Evolutionary conservation across 495 filamentous ascomycete genomes (phyloP).

Genomic region (Penicillium lagena): DNA sequence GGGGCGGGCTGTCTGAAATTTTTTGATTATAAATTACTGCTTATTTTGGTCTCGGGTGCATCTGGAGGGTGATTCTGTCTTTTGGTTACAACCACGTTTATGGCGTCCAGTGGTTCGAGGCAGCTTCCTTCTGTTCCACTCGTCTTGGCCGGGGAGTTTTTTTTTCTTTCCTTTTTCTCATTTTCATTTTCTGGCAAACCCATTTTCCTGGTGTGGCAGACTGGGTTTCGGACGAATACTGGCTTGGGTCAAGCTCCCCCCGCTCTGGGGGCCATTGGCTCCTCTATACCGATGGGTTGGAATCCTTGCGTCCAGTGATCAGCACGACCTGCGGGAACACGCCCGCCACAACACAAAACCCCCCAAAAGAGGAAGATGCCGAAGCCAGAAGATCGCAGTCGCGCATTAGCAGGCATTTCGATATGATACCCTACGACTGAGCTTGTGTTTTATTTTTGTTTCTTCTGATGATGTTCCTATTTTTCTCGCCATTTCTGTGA

Average conservation of each 20-base stretch:
- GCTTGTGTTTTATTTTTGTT: slow-evolving; percentile 18
- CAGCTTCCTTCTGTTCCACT: background rate
- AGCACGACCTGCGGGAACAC: background rate
- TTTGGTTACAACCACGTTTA: slow-evolving; percentile 20
- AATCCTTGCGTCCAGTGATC: too few species aligned
- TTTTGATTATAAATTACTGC: slow-evolving; percentile 13
- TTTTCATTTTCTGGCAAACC: background rate
- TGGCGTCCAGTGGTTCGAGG: slow-evolving; percentile 14
- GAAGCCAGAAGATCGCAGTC: slow-evolving; percentile 36
- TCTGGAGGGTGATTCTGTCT: slow-evolving; percentile 24
- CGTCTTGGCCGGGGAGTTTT: background rate
- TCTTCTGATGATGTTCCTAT: background rate
- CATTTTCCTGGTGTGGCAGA: background rate
- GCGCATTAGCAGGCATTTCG: slow-evolving; percentile 44
- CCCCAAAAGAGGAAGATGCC: slow-evolving; percentile 6
- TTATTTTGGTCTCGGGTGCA: slow-evolving; percentile 24
- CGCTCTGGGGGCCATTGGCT: too few species aligned
- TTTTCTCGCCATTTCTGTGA: slow-evolving; percentile 21
- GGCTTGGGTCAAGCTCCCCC: too few species aligned
- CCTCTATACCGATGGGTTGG: too few species aligned
- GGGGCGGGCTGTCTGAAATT: background rate
- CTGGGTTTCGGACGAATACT: too few species aligned
- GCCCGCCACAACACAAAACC: slow-evolving; percentile 13
- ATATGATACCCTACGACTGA: slow-evolving; percentile 47
- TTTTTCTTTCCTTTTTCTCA: slow-evolving; percentile 5